Evolutionary conservation across 192 early-diverging fungal genomes (phyloP), one percentile per base, ranked within the genome.

Genomic region (Podila epigama): DNA sequence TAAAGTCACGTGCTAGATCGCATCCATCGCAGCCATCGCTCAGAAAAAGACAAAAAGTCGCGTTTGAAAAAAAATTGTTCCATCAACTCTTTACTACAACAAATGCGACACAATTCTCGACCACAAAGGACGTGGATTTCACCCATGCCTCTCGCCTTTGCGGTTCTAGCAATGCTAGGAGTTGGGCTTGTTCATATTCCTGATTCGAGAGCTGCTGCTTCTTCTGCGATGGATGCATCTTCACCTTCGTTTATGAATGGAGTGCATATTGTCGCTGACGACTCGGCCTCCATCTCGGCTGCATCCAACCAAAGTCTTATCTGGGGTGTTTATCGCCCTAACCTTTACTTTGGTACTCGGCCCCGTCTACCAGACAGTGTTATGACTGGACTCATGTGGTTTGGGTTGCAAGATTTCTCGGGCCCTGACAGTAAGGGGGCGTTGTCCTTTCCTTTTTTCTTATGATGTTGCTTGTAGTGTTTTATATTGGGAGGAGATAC

Each of bases 361-460:
- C 90, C 94, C 15, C 90, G 94, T 44, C 55, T 89, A 31, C 83
- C 92, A 0, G 83, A 93, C 40, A 87, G 92, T 4, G 70, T 98
- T n/a, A 82, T 94, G 78, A 92, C 92, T 25, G 94, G 96, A 8
- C 84, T 98, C n/a, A 93, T 95, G 90, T 97, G 96, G 96, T 95
- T 93, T 82, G 92, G 92, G 18, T 75, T 82, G 5, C 85, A 89
- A 35, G 69, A 88, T 42, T 85, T 79, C 58, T 75, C 82, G 37
- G 82, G 87, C 22, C 80, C 86, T 51, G 70, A 89, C 41, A 63
- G 86, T 86, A 82, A 72, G 61, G 60, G 18, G 13, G 18, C 52
- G 52, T 31, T n/a, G 13, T 9, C 13, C 13, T 39, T 39, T 39
- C 37, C 6, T 1, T 22, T 22, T 15, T 22, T 22, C n/a, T 18